Evolutionary conservation across 2,329 filamentous ascomycete genomes (phyloP), one percentile per base, ranked within the genome.

Genomic region (Zasmidium angulare): DNA sequence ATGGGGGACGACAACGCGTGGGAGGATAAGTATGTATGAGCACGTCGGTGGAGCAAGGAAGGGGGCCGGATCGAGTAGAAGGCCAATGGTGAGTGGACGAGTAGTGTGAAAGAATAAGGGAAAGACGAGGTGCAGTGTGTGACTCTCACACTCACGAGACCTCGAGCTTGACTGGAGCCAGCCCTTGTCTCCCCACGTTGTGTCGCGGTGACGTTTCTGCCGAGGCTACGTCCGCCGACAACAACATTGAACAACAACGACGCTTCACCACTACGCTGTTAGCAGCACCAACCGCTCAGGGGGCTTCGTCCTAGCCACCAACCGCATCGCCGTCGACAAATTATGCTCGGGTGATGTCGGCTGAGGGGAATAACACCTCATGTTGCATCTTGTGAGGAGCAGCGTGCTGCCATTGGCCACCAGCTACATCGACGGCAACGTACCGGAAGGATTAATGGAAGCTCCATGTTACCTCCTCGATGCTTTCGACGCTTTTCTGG

Each of bases 1-100:
- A 47, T 59, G 22, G 26, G 40, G 54, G 55, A 53, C 56, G 59
- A 63, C 63, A 66, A 61, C 52, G 51, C 59, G 61, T 24, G n/a
- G n/a, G n/a, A 29, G 54, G 26, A 36, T 53, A 49, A 21, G 29
- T 48, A 29, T 19, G 14, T 14, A 19, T n/a, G n/a, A 17, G 12
- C 14, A 17, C 46, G 48, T 29, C 17, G 11, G 29, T 14, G 21
- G 29, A 26, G 46, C 20, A 49, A 17, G 22, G 46, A 20, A 24
- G 46, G 22, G 22, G 22, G 22, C 3, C 12, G 46, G 46, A 17
- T 19, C 4, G 20, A 48, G 46, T 2, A 48, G 26, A 43, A 17
- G 11, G 36, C 36, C 36, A 43, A 43, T 43, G 36, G 36, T 43
- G 36, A 43, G 36, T 43, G 6, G n/a, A 29, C 4, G 26, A 29